These are phyloP conservation scores for Pichia sporocuriosa DNA, from an alignment of 805 yeast genomes.

Conservation along the genomic window DNA sequence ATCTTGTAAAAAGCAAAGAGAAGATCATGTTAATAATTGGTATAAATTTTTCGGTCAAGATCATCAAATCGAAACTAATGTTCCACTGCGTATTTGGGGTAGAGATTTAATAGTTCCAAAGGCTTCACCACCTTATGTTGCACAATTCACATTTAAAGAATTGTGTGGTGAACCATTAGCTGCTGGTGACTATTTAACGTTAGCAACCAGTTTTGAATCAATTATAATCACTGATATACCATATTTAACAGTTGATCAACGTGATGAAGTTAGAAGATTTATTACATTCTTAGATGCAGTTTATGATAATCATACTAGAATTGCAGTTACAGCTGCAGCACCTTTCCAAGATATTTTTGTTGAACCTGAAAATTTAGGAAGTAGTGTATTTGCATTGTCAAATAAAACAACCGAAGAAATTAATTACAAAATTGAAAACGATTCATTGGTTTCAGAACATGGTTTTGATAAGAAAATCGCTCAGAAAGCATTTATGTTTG, in stretches of 20 bases:
- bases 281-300: slow-evolving; percentile 95
- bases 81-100: slow-evolving; percentile 74
- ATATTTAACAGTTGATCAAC: slow-evolving; percentile 61
- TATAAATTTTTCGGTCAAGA: slow-evolving; percentile 67
- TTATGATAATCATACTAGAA: slow-evolving; percentile 80
- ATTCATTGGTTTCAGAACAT: slow-evolving; percentile 62
- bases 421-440: slow-evolving; percentile 35
- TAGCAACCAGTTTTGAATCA: slow-evolving; percentile 69
- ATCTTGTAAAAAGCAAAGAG: slow-evolving; percentile 44
- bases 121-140: slow-evolving; percentile 73
- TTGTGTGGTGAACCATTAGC: slow-evolving; percentile 83
- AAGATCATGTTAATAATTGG: slow-evolving; percentile 69
- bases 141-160: slow-evolving; percentile 81
- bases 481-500: slow-evolving; percentile 68
- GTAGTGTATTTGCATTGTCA: slow-evolving; percentile 36
- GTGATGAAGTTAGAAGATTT: slow-evolving; percentile 85
- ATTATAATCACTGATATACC: slow-evolving; percentile 94
- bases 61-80: slow-evolving; percentile 34
- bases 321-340: slow-evolving; percentile 86
- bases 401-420: slow-evolving; percentile 23
- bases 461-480: slow-evolving; percentile 72
- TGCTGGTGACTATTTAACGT: slow-evolving; percentile 87
- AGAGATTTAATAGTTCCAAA: slow-evolving; percentile 69
- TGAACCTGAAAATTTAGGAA: slow-evolving; percentile 60
- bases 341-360: slow-evolving; percentile 81